Evolutionary conservation across 106 monocot species (phyloP).

Genomic region (Dendrobium chrysotoxum): DNA sequence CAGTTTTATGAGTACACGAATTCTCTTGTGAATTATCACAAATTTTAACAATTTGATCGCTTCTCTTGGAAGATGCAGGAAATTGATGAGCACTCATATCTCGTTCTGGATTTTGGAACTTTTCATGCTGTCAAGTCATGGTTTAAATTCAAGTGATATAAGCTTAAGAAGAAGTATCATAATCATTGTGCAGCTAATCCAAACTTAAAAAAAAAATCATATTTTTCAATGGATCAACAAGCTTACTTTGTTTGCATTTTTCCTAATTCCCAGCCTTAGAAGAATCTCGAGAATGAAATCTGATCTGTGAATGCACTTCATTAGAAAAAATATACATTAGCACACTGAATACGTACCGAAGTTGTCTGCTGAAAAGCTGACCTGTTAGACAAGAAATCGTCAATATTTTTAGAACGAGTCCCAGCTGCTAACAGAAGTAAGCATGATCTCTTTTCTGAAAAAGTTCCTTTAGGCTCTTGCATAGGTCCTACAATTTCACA

Average conservation of each 20-base stretch:
- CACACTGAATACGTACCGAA: neutral
- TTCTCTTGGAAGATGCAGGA: constrained; percentile 1
- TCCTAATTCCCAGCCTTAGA: neutral
- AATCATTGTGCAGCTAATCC: neutral
- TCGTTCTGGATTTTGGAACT: neutral
- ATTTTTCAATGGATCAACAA: neutral
- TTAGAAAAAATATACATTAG: neutral
- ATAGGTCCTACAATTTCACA: neutral
- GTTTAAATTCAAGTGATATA: neutral
- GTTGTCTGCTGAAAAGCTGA: neutral
- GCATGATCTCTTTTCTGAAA: neutral
- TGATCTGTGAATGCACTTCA: constrained; percentile 1
- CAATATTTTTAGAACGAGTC: neutral
- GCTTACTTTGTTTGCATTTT: neutral
- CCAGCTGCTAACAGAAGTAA: neutral
- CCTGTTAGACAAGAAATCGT: neutral
- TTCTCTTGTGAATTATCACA: neutral
- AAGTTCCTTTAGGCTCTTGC: neutral
- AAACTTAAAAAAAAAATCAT: neutral
- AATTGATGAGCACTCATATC: neutral
- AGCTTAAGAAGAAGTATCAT: neutral
- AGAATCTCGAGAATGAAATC: constrained; percentile 6
- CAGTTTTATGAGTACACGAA: neutral
- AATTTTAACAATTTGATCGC: neutral
- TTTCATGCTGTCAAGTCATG: neutral